These are phyloP conservation scores for Agastache rugosa DNA, from an alignment of 257 asterid genomes.

Conservation along the genomic window DNA sequence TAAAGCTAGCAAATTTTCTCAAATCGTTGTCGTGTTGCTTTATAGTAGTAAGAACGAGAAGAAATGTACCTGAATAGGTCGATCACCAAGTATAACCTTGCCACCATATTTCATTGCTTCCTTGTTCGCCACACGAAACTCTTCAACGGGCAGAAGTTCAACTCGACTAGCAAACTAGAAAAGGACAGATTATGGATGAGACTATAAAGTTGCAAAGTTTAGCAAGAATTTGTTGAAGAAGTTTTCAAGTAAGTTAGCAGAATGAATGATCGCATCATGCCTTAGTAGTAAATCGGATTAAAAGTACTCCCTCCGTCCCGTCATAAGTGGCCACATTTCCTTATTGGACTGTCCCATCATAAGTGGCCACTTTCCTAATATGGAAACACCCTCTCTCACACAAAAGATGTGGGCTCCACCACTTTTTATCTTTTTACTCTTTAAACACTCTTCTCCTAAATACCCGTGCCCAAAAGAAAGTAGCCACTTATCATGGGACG, in stretches of 20 bases:
- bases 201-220: not conserved
- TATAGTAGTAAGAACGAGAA: not conserved
- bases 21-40: not conserved
- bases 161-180: conserved; percentile 77
- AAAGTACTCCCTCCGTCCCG: too few relatives aligned
- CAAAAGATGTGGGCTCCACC: too few relatives aligned
- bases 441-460: too few relatives aligned
- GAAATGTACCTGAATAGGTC: conserved; percentile 64
- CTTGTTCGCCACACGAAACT: conserved; percentile 89
- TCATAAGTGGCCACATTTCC: too few relatives aligned
- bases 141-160: conserved; percentile 85
- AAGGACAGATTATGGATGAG: conserved; percentile 23
- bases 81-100: conserved; percentile 82
- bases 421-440: too few relatives aligned
- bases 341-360: too few relatives aligned
- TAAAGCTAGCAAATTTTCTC: not conserved
- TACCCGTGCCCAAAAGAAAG: too few relatives aligned
- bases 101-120: conserved; percentile 39
- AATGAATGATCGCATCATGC: conserved; percentile 42
- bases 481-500: too few relatives aligned
- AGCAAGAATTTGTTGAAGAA: not conserved
- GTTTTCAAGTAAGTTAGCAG: conserved; percentile 20
- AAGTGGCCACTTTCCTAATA: too few relatives aligned
- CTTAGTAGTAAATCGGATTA: conserved; percentile 88
- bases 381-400: too few relatives aligned